phyloP scores from a whole-genome alignment of 2,329 filamentous ascomycete genomes.

The Cytospora schulzeri region DNA sequence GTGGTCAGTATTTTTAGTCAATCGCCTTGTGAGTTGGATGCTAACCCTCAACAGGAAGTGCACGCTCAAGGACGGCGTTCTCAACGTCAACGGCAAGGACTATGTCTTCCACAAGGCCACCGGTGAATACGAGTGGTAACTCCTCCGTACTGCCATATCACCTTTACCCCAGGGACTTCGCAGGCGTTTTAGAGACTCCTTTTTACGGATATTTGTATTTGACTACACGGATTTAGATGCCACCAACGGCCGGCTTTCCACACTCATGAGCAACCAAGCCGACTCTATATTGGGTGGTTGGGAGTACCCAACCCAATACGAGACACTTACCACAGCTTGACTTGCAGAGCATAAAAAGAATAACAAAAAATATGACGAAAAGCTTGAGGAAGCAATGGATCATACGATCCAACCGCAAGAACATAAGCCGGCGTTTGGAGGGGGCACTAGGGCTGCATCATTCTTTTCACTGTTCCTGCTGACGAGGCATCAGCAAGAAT shows the following conservation, averaged over 20 bases:
- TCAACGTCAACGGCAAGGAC: slow-evolving; percentile 91
- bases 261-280: not conserved
- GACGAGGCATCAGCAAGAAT: not conserved
- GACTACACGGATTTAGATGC: not conserved
- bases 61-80: slow-evolving; percentile 91
- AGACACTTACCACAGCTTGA: not conserved
- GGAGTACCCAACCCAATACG: not conserved
- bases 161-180: not conserved
- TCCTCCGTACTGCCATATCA: not conserved
- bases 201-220: not conserved
- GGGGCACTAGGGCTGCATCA: slow-evolving; percentile 6
- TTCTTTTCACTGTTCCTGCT: slow-evolving; percentile 7
- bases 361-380: not conserved
- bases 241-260: slow-evolving; percentile 6
- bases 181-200: not conserved
- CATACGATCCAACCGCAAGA: not conserved
- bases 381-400: not conserved
- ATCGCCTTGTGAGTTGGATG: not conserved
- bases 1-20: slow-evolving; percentile 58
- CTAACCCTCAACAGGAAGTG: slow-evolving; percentile 72
- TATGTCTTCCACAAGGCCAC: slow-evolving; percentile 98
- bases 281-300: not conserved
- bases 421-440: slow-evolving; percentile 12
- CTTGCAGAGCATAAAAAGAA: not conserved
- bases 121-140: slow-evolving; percentile 96